Evolutionary conservation across 148 eudicot genomes (phyloP).

Genomic region (Pouteria glomerata): DNA sequence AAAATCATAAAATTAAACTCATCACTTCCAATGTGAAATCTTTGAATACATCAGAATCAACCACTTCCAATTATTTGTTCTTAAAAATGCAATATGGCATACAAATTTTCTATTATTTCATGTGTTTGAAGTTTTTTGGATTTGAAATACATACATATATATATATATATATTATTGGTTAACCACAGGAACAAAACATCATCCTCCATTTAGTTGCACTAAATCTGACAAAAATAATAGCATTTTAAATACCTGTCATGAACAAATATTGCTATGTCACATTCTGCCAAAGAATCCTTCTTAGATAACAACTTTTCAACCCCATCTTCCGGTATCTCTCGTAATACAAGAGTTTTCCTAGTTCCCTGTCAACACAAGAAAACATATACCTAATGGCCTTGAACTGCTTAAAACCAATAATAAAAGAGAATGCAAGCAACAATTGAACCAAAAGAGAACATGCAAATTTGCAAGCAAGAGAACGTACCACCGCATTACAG

Average conservation of each 20-base stretch:
- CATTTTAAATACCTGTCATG: slow-evolving; percentile 65
- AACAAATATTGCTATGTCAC: slow-evolving; percentile 85
- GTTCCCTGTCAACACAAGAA: slow-evolving; percentile 46
- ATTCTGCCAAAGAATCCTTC: slow-evolving; percentile 72
- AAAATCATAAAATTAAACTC: too few relatives aligned
- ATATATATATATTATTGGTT: not conserved
- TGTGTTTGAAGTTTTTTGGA: not conserved
- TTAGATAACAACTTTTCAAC: slow-evolving; percentile 48
- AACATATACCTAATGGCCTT: not conserved
- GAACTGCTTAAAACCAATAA: not conserved
- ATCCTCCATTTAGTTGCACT: not conserved
- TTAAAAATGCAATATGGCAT: not conserved
- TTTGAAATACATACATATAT: too few relatives aligned
- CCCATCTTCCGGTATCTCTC: slow-evolving; percentile 78
- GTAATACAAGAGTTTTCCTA: slow-evolving; percentile 68
- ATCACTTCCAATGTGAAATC: not conserved
- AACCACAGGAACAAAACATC: not conserved
- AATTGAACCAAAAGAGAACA: not conserved
- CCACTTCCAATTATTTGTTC: not conserved
- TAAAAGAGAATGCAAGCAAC: not conserved
- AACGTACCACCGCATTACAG: too few relatives aligned
- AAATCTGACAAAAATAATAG: not conserved
- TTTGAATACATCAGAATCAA: not conserved
- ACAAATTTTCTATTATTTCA: not conserved
- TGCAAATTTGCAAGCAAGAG: not conserved